Base-by-base conservation (phyloP, 1,284 basidiomycete species). In the Apiotrichum siamense region DNA sequence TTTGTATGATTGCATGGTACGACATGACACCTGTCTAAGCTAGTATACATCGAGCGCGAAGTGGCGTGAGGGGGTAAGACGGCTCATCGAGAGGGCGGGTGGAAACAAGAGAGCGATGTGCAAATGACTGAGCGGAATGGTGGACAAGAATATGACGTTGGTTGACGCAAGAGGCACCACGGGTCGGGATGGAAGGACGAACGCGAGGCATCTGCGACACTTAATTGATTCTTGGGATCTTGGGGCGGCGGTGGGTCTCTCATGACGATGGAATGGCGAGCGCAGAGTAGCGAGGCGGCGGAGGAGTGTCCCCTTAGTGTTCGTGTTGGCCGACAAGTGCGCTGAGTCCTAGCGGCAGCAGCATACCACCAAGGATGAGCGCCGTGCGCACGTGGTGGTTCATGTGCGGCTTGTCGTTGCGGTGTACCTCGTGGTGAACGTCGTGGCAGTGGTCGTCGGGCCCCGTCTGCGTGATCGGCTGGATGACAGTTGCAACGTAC, bases 401-500 rank as follows among this genome's bases (percentile, higher is more conserved):
- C 25, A 54, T 78, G 18, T 76, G 73, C 20, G 66, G 60, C 12
- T 36, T 39, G 23, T 79, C 81, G 23, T 76, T 77, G 17, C 73
- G 58, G 21, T 75, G 61, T 9, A 72, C 56, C 33, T 61, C 70
- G 26, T 55, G 52, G 39, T 54, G 50, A 9, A 47, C 41, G 37
- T 52, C 39, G 45, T 57, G 55, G 33, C 51, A 52, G 51, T 57
- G 54, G 47, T 61, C 50, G 39, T 56, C 53, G 18, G 52, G 54
- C 44, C 60, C 41, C 37, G 44, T 17, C 50, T 25, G 55, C 55
- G n/a, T 60, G 3, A 86, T 78, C 3, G 86, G 83, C 66, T 89
- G 87, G 23, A 92, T 77, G 31, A 91, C 86, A 3, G 92, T 93
- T 0, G 92, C 91, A 29, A 97, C 92, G 67, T 93, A 97, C 26